These are phyloP conservation scores for Colletotrichum sp. DNA, from an alignment of 2,329 filamentous ascomycete species.

Conservation along the genomic window DNA sequence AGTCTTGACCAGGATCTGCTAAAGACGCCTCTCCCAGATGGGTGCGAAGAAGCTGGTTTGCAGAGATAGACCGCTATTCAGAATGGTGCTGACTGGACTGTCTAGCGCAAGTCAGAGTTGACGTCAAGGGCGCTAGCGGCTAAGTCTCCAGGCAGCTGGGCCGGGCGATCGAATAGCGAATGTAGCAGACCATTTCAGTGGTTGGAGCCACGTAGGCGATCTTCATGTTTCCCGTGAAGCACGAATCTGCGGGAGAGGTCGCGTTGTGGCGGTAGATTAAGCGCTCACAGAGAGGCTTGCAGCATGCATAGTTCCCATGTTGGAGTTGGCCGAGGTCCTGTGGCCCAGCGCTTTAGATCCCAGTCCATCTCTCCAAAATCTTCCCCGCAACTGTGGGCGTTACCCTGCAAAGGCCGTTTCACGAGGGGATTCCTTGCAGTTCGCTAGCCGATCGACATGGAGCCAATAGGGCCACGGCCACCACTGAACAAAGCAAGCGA, in stretches of 20 bases:
- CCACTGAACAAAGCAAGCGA: neutral
- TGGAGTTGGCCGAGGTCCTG: neutral
- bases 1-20: neutral
- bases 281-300: neutral
- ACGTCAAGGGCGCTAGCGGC: neutral
- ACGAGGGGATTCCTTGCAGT: neutral
- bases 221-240: neutral
- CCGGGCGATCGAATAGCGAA: neutral
- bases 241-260: neutral
- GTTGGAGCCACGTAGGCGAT: constrained; percentile 21
- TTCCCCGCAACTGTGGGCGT: neutral
- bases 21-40: neutral
- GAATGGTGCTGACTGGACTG: neutral
- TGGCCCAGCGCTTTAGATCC: neutral
- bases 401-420: constrained; percentile 8
- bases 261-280: constrained; percentile 4
- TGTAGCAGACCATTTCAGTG: neutral
- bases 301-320: neutral
- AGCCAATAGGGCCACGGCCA: neutral
- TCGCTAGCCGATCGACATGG: neutral
- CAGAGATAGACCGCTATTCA: neutral
- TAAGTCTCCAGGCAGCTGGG: neutral
- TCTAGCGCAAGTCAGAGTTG: neutral
- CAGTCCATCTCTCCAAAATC: neutral
- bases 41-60: neutral